Evolutionary conservation across 345 rosid species (phyloP), one percentile per base, ranked within the genome.

Genomic region (Eutrema japonicum): DNA sequence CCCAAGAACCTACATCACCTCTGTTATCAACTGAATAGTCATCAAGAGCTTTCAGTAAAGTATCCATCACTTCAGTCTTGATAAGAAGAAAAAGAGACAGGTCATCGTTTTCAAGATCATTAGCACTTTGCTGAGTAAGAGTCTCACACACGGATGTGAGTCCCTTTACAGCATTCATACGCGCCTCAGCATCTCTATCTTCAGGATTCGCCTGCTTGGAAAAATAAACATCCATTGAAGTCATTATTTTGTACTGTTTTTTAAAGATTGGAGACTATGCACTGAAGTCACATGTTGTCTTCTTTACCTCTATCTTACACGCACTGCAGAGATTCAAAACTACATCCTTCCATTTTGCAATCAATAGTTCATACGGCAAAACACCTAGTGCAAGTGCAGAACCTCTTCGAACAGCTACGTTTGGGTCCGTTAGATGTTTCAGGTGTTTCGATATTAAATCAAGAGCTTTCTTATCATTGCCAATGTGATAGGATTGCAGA

Each of bases 1-100:
- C 89, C 99, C 99, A 95, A 60, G 97, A 95, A 74, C 99, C 97
- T 41, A 92, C 96, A 87, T 95, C 99, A 59, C 99, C 97, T 78
- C 99, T 82, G 67, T 95, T 88, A 75, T 95, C 99, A 22, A 88
- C 91, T 3, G 97, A 95, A 81, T 95, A 95, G 77, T 95, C 99
- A 76, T 87, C 82, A 57, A 95, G 92, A 81, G 99, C 96, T 84
- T 73, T 83, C 61, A 90, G 85, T 78, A 95, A 82, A 72, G 87
- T 82, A 66, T 54, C 74, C 93, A 90, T 86, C 79, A 95, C 99
- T 78, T 95, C 88, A 30, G 86, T 78, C 82, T 84, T 95, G 64
- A 92, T 92, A 58, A 88, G 79, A 68, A 80, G 63, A 70, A 81
- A 87, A 40, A 92, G 72, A 67, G 96, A 79, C 47, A 61, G 5